Percentiles rank a stretch among this genome's conserved stretches.
Conservation (phyloP, 306 rosid genomes). For the Cucurbita maxima region DNA sequence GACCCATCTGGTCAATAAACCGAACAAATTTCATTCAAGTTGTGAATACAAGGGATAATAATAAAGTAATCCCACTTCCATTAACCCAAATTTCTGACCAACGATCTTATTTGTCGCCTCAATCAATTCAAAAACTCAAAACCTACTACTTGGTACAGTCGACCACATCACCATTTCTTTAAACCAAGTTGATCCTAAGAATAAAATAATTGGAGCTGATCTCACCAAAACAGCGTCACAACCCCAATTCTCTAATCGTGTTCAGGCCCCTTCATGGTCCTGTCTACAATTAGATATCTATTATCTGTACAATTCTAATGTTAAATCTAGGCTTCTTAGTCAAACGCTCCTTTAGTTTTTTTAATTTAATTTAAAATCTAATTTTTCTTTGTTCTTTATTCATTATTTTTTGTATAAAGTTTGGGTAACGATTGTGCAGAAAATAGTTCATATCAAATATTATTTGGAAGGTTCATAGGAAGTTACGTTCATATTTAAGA, state of each 20-base stretch:
- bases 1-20: background rate
- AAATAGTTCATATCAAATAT: too few relatives aligned
- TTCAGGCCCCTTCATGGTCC: background rate
- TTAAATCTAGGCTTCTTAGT: background rate
- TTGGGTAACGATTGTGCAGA: background rate
- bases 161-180: background rate
- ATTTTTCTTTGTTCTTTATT: too few relatives aligned
- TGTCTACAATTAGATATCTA: background rate
- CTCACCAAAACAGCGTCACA: background rate
- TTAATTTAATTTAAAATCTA: background rate
- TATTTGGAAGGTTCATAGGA: background rate
- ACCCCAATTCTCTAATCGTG: background rate
- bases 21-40: background rate
- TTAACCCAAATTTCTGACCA: background rate
- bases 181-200: background rate
- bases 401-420: background rate
- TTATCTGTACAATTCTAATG: background rate
- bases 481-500: too few relatives aligned
- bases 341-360: background rate
- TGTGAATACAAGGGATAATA: background rate
- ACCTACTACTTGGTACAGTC: background rate
- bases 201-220: background rate
- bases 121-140: background rate
- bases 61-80: background rate
- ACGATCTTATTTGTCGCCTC: background rate